Percentiles rank a stretch among this genome's conserved stretches.
phyloP scores from a whole-genome alignment of 2,329 filamentous ascomycete genomes.

The Claviceps arundinis region DNA sequence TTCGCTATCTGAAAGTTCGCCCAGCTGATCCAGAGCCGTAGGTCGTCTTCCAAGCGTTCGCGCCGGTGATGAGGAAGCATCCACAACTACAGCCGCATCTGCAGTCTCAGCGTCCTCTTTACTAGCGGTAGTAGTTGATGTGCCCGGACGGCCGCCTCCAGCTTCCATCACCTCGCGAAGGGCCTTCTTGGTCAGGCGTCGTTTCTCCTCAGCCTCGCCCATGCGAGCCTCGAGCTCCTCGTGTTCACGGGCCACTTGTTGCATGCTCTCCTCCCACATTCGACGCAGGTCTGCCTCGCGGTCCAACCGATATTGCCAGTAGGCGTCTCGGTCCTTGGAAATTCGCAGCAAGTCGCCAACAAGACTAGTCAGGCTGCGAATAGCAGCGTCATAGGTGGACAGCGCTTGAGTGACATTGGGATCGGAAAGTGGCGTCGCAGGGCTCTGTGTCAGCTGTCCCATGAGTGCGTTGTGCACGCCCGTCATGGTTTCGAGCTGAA shows the following conservation, averaged over 20 bases:
- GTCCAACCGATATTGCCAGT: constrained; percentile 92
- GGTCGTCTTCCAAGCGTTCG: constrained; percentile 40
- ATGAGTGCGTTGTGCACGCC: constrained; percentile 76
- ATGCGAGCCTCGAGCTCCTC: constrained; percentile 80
- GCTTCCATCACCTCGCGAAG: constrained; percentile 70
- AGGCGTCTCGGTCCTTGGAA: constrained; percentile 83
- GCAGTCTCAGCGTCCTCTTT: constrained; percentile 19
- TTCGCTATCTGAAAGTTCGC: constrained; percentile 66
- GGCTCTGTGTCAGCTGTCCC: constrained; percentile 51
- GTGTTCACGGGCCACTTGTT: constrained; percentile 86
- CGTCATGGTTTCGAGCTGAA: constrained; percentile 83
- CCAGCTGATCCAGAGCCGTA: constrained; percentile 56
- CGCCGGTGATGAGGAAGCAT: constrained; percentile 20
- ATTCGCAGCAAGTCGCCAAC: constrained; percentile 83
- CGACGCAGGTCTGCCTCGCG: constrained; percentile 81
- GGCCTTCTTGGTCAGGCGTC: constrained; percentile 77
- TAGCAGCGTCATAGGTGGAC: constrained; percentile 75
- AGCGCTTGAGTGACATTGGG: constrained; percentile 64
- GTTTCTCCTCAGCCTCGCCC: constrained; percentile 80
- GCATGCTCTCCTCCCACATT: constrained; percentile 99
- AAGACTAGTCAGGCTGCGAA: constrained; percentile 73
- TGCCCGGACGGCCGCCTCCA: constrained; percentile 19
- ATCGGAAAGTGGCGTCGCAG: constrained; percentile 61
- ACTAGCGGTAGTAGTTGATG: constrained; percentile 14
- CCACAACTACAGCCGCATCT: constrained; percentile 17